Percentiles rank a stretch among this genome's conserved stretches.
Evolutionary conservation across 768 basidiomycete species (phyloP).

Genomic region (Cantharellus anzutake): DNA sequence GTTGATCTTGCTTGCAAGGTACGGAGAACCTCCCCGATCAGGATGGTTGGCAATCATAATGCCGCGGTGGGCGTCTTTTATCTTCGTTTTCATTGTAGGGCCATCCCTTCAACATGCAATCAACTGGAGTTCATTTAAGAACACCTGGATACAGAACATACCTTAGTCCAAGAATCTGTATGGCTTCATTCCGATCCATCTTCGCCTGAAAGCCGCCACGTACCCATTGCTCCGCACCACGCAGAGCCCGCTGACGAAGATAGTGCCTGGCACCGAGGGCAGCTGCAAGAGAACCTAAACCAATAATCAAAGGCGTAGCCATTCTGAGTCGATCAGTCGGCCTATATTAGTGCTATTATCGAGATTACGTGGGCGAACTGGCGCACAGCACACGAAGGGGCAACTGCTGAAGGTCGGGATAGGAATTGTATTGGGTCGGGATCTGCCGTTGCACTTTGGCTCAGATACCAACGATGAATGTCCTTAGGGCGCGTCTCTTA

Average conservation of each 20-base stretch:
- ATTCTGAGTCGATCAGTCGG: slow-evolving; percentile 20
- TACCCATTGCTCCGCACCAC: slow-evolving; percentile 64
- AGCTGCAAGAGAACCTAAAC: slow-evolving; percentile 58
- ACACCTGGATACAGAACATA: slow-evolving; percentile 15
- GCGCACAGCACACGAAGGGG: too few species aligned
- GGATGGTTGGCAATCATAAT: slow-evolving; percentile 99
- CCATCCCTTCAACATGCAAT: slow-evolving; percentile 43
- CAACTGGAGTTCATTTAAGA: slow-evolving; percentile 1
- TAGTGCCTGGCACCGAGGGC: slow-evolving; percentile 57
- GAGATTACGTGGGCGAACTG: neutral
- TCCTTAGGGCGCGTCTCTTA: neutral
- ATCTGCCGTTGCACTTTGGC: too few species aligned
- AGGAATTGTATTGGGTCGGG: too few species aligned
- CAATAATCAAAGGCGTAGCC: slow-evolving; percentile 63
- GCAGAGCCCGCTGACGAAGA: slow-evolving; percentile 38
- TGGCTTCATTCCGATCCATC: slow-evolving; percentile 93
- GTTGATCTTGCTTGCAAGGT: slow-evolving; percentile 95
- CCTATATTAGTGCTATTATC: neutral
- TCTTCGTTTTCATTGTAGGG: slow-evolving; percentile 44
- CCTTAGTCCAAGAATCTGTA: slow-evolving; percentile 83
- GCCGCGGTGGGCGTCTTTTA: slow-evolving; percentile 91
- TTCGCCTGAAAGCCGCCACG: slow-evolving; percentile 89
- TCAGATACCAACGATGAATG: neutral
- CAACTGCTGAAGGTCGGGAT: too few species aligned
- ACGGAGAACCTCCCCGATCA: slow-evolving; percentile 95